Base-by-base conservation (phyloP, 2,329 filamentous ascomycete genomes). In the Colletotrichum sp. region DNA sequence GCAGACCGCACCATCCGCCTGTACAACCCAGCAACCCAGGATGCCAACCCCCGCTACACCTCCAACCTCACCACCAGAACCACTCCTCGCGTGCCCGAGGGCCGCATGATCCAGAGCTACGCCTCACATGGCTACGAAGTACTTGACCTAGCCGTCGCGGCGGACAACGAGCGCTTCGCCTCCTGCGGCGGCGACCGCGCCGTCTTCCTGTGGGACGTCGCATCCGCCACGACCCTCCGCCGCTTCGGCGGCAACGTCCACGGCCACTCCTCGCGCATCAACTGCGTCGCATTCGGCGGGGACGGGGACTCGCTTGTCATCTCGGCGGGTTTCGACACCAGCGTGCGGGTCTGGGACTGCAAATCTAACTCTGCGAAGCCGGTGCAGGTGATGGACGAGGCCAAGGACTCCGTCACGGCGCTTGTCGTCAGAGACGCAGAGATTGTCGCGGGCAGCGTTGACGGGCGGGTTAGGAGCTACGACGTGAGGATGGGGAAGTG, bases 201-300 rank as follows among this genome's bases (percentile, higher is more conserved):
- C 77, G 95, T 98, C 0, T 98, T 98, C 82, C 89, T 98, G 7
- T 99, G 97, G 97, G 97, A 99, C 85, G 97, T 99, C 0, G 89
- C 93, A 63, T 94, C 93, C 4, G 95, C 94, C 21, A 89, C 91
- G 79, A 98, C 96, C 6, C 87, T 94, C 30, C 91, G 95, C 26
- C 90, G 97, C 32, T 97, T 96, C 84, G 89, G 89, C 21, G 90
- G 90, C 26, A 90, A 89, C 74, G 82, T 83, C 44, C 84, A 89
- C 55, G 94, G 93, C 0, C 95, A 97, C 85, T 89, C 89, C 4
- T 91, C 92, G 60, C 89, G 96, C 36, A 90, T 99, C 71, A 98
- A 98, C 83, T 90, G 92, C 62, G 95, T 96, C 6, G 88, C 90
- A 3, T 98, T 98, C 82, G 95, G 92, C 0, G 96, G 96, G 15